These are phyloP conservation scores for Cordyceps fumosorosea DNA, from an alignment of 2,329 filamentous ascomycete genomes.

Conservation along the genomic window DNA sequence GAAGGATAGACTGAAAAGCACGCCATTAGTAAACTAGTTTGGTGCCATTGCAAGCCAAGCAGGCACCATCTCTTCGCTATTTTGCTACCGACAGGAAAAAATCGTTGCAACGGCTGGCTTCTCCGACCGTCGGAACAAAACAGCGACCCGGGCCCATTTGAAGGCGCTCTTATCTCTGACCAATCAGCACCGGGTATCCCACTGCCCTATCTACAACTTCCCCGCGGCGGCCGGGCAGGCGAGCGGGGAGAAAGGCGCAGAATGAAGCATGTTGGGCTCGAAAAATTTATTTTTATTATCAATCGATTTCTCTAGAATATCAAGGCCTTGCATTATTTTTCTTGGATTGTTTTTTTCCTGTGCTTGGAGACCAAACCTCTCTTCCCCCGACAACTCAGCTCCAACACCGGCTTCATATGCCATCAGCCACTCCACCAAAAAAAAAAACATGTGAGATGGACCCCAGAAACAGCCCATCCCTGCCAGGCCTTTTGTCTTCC, in stretches of 20 bases:
- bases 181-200: neutral
- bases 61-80: no score
- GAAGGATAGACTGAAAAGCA: neutral
- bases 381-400: neutral
- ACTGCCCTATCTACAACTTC: neutral
- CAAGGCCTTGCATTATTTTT: neutral
- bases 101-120: neutral
- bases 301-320: neutral
- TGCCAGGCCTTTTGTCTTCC: no score
- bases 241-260: neutral
- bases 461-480: neutral
- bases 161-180: slow-evolving; percentile 8
- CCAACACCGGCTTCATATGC: neutral
- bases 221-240: neutral
- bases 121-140: neutral
- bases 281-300: neutral
- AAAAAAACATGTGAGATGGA: slow-evolving; percentile 6
- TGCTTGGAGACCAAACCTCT: no score
- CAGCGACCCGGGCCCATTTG: neutral
- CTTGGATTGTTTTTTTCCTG: neutral
- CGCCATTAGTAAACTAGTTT: neutral
- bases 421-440: neutral
- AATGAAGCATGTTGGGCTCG: neutral
- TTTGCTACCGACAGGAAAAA: neutral
- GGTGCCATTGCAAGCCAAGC: no score